A percentile compares a stretch with the other conserved stretches of the same genome.
phyloP scores from a whole-genome alignment of 1,284 basidiomycete genomes.

The Anthracocystis panici-leucophaei region DNA sequence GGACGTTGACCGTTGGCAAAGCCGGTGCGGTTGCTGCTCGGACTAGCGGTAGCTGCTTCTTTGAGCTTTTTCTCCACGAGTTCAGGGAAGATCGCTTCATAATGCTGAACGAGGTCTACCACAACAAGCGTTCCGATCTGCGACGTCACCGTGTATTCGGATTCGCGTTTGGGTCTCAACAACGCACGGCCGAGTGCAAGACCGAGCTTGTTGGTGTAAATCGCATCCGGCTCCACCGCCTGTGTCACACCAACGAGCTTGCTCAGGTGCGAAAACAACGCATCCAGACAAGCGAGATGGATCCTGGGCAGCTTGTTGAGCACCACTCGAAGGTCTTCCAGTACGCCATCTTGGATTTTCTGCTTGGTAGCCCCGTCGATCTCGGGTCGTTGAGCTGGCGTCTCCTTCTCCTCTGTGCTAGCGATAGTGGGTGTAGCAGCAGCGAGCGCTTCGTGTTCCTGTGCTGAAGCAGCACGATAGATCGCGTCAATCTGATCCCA shows the following conservation, averaged over 20 bases:
- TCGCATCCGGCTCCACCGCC: constrained; percentile 76
- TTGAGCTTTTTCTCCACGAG: constrained; percentile 85
- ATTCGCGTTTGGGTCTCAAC: constrained; percentile 84
- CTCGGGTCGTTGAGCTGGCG: constrained; percentile 75
- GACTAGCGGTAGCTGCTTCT: constrained; percentile 71
- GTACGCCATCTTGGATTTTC: constrained; percentile 75
- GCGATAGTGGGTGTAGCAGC: constrained; percentile 15
- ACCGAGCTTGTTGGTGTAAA: constrained; percentile 86
- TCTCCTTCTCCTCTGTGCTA: constrained; percentile 11
- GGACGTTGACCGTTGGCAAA: constrained; percentile 71
- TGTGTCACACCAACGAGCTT: constrained; percentile 77
- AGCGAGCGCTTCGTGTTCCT: constrained; percentile 53
- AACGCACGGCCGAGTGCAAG: constrained; percentile 86
- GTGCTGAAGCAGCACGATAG: constrained; percentile 61
- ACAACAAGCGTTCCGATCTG: constrained; percentile 77
- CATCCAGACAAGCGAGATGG: constrained; percentile 85
- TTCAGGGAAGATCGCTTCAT: constrained; percentile 81
- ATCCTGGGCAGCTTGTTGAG: constrained; percentile 81
- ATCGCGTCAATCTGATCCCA: constrained; percentile 65
- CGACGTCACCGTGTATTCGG: constrained; percentile 84
- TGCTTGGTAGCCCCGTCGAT: constrained; percentile 81
- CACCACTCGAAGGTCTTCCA: constrained; percentile 77
- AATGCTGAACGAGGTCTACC: constrained; percentile 84
- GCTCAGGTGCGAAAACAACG: constrained; percentile 81
- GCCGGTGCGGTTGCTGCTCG: constrained; percentile 5